Evolutionary conservation across 805 yeast genomes (phyloP), one percentile per base, ranked within the genome.

Genomic region (Yamadazyma kitorensis): DNA sequence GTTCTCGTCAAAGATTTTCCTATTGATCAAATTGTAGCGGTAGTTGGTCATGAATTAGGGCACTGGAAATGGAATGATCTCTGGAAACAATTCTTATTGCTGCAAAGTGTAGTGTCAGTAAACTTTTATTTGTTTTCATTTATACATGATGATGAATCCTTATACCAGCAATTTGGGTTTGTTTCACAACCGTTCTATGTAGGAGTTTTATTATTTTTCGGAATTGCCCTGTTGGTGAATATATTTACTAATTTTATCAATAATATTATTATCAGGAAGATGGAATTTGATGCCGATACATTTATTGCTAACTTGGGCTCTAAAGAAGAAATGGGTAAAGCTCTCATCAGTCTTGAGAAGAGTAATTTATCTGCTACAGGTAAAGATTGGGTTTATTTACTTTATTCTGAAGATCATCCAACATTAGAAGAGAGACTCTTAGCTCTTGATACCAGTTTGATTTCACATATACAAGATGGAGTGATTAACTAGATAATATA

Each of bases 1-100:
- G 93, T 97, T 5, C 72, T 91, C 62, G 80, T 93, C 43, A 77
- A 84, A 40, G 81, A 84, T 39, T 78, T 86, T 23, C 61, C 88
- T 16, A 72, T 76, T 17, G 74, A 72, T 24, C 93, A 91, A 61
- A 84, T 29, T 13, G 19, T 22, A 15, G 34, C 21, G 5, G 29
- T 31, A 6, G 17, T 31, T 22, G 28, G 24, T 7, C 34, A 31
- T 14, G 34, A 31, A 31, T 24, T 31, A n/a, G 34, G 34, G 16
- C 34, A 31, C 19, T 31, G 29, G 34, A 23, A 29, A 29, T 22
- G 22, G 13, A 24, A 23, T 9, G 29, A 31, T 18, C 11, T 19
- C 4, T 12, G 10, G 6, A 31, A 31, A 19, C 14, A 17, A 5
- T 12, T 24, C 14, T 24, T 4, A 4, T 11, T 4, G 25, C 26